Conservation (phyloP, 345 rosid genomes). For the Tarenaya hassleriana region DNA sequence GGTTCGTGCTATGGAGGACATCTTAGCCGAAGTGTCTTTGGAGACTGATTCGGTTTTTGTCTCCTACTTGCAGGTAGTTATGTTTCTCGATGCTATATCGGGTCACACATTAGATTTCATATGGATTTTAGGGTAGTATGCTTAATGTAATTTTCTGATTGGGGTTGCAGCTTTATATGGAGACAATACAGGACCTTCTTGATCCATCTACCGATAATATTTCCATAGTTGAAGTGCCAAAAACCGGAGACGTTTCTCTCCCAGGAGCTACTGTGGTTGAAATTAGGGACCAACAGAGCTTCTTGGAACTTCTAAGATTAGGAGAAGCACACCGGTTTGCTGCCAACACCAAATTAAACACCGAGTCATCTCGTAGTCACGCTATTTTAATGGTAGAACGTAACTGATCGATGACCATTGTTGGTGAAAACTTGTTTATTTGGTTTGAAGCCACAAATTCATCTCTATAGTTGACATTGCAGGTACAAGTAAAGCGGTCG, state of each 20-base stretch:
- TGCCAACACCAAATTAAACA: slow-evolving; percentile 81
- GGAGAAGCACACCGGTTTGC: slow-evolving; percentile 86
- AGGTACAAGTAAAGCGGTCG: slow-evolving; percentile 82
- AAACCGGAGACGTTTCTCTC: slow-evolving; percentile 74
- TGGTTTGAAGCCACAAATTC: not conserved
- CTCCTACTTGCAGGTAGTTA: slow-evolving; percentile 86
- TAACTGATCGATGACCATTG: not conserved
- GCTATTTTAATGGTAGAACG: slow-evolving; percentile 78
- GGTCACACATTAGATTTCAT: not conserved
- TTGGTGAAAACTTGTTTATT: not conserved
- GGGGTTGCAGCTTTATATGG: slow-evolving; percentile 73
- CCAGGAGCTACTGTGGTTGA: slow-evolving; percentile 60
- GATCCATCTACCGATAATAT: slow-evolving; percentile 70
- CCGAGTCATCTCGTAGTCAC: slow-evolving; percentile 99
- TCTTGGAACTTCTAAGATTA: slow-evolving; percentile 62
- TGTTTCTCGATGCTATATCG: not conserved
- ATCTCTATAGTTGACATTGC: slow-evolving; percentile 21
- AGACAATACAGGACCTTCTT: slow-evolving; percentile 89
- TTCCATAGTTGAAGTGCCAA: slow-evolving; percentile 67
- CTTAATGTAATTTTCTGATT: slow-evolving; percentile 12
- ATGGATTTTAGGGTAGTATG: not conserved
- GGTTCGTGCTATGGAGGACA: slow-evolving; percentile 88
- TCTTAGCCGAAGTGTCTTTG: slow-evolving; percentile 50
- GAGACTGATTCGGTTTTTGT: slow-evolving; percentile 78
- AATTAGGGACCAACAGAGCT: slow-evolving; percentile 57